Evolutionary conservation across 768 basidiomycete species (phyloP), one percentile per base, ranked within the genome.

Genomic region (Fistulinella prunicolor): DNA sequence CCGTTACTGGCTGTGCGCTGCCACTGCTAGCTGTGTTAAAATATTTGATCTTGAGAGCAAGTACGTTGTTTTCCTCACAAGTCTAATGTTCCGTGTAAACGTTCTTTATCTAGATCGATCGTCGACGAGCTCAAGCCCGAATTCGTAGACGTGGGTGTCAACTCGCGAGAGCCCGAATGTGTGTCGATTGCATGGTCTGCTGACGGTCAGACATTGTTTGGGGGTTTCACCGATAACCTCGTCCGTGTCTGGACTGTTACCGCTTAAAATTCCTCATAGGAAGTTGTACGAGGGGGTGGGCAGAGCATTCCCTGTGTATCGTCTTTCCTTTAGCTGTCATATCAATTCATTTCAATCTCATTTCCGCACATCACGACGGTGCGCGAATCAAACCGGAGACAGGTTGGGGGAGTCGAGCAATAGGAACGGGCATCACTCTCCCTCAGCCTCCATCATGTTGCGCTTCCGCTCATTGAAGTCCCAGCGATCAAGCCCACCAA

Each of bases 41-140:
- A 98, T 99, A 73, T 99, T 98, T 67, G 96, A 99, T 72, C 80
- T 99, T 40, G 95, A 99, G 85, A 91, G 88, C 86, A 98, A 97
- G 93, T 92, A 60, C 66, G 91, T 85, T 16, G 10, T 4, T 40
- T 16, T 17, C 12, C 12, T 40, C 14, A 34, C 16, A 37, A 14
- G 5, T n/a, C 21, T 46, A 9, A 14, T 50, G 24, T 39, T 39
- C 38, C n/a, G 29, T 56, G 23, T 20, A 37, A 39, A 29, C 34
- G 36, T 29, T 44, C 13, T 32, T 14, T 14, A 34, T 17, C 12
- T 46, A 94, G 91, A 72, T 94, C 91, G 19, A 96, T 97, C 65
- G 96, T 99, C 50, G 96, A 98, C 61, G 95, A 98, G 75, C 91
- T 98, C 78, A 93, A 89, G 76, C 93, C 95, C 52, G 88, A 94